Evolutionary conservation across 306 rosid genomes (phyloP).

Genomic region (Ormosia emarginata): DNA sequence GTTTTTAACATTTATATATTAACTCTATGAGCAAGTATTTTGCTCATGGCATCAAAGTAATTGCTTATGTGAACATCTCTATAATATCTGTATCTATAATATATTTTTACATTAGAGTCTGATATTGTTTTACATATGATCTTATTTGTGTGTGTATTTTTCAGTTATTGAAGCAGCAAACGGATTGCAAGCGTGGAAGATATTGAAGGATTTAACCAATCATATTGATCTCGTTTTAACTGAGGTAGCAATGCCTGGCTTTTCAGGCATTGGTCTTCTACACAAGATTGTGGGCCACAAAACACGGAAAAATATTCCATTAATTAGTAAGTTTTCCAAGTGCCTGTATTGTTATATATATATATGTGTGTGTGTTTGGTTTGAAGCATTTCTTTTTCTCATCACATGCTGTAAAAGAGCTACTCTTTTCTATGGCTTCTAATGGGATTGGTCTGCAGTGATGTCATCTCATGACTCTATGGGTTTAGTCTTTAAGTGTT

Average conservation of each 20-base stretch:
- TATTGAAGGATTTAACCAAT: constrained; percentile 75
- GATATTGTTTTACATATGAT: not conserved
- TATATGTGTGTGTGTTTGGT: constrained; percentile 10
- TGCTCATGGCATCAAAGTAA: not conserved
- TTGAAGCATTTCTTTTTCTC: constrained; percentile 34
- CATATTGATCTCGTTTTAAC: constrained; percentile 83
- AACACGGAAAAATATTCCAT: constrained; percentile 74
- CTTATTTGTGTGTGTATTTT: constrained; percentile 5
- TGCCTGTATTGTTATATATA: not conserved
- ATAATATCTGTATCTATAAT: not conserved
- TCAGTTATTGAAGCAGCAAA: constrained; percentile 79
- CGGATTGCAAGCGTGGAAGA: constrained; percentile 90
- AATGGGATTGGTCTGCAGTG: constrained; percentile 75
- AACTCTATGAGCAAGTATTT: not conserved
- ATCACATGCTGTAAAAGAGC: constrained; percentile 34
- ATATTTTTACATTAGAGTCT: not conserved
- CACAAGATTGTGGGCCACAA: constrained; percentile 83
- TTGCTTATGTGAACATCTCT: not conserved
- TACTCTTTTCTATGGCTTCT: constrained; percentile 39
- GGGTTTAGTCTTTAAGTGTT: constrained; percentile 96
- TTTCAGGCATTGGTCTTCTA: constrained; percentile 84
- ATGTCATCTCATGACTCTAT: constrained; percentile 95
- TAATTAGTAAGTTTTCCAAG: constrained; percentile 71
- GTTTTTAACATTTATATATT: not conserved
- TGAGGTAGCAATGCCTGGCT: constrained; percentile 84